phyloP scores from a whole-genome alignment of 495 filamentous ascomycete species.

The Aspergillus cavernicola region DNA sequence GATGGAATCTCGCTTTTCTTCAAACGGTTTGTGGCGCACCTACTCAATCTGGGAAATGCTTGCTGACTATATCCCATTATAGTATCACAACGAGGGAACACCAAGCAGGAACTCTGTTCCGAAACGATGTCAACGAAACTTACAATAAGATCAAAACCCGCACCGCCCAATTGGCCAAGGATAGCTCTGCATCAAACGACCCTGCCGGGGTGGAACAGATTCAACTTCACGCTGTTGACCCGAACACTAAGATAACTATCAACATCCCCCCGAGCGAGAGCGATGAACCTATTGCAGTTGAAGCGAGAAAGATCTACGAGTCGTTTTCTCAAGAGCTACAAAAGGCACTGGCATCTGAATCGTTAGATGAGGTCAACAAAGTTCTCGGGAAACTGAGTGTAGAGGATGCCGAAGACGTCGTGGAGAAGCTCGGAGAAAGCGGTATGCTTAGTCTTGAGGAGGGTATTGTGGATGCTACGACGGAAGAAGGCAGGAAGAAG shows the following conservation, averaged over 20 bases:
- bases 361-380: slow-evolving; percentile 90
- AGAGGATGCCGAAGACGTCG: slow-evolving; percentile 86
- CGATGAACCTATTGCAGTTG: slow-evolving; percentile 60
- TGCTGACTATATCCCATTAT: not conserved
- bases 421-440: slow-evolving; percentile 78
- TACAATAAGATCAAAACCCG: slow-evolving; percentile 76
- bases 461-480: slow-evolving; percentile 92
- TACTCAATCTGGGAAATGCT: not conserved
- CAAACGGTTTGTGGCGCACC: slow-evolving; percentile 55
- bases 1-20: slow-evolving; percentile 94
- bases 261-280: slow-evolving; percentile 60
- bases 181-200: slow-evolving; percentile 61
- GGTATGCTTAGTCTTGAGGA: slow-evolving; percentile 90
- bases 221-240: slow-evolving; percentile 93
- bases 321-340: slow-evolving; percentile 76
- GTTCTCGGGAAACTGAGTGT: slow-evolving; percentile 92
- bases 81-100: slow-evolving; percentile 89
- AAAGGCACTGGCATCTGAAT: slow-evolving; percentile 78
- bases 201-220: slow-evolving; percentile 89
- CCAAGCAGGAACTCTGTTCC: slow-evolving; percentile 88
- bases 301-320: slow-evolving; percentile 74
- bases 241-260: slow-evolving; percentile 90
- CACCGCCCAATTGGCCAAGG: slow-evolving; percentile 67
- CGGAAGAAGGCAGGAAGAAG: slow-evolving; percentile 78
- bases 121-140: slow-evolving; percentile 85